These are phyloP conservation scores for Hygrophoropsis aurantiaca DNA, from an alignment of 768 basidiomycete genomes.

Conservation along the genomic window DNA sequence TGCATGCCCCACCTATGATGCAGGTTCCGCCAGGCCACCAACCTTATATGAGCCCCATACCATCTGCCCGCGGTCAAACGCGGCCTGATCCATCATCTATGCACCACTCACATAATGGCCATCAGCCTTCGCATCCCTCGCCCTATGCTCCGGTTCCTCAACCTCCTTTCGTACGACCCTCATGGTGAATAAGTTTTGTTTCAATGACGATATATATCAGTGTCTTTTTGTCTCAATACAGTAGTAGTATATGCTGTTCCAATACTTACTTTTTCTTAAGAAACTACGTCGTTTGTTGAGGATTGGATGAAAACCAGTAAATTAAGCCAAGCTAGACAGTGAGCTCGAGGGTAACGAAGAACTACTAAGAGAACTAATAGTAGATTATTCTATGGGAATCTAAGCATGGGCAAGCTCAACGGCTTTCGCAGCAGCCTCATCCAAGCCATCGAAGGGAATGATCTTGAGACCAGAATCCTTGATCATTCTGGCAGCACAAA, in stretches of 20 bases:
- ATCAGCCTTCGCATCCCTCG: conserved; percentile 26
- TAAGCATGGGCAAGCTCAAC: conserved; percentile 63
- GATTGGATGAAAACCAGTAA: too few species aligned
- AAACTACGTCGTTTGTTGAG: conserved; percentile 10
- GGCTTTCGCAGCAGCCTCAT: conserved; percentile 85
- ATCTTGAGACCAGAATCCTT: conserved; percentile 90
- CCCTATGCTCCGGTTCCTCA: conserved; percentile 23
- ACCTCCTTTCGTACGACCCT: conserved; percentile 24
- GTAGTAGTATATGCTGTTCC: conserved; percentile 17
- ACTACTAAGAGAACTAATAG: too few species aligned
- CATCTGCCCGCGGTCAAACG: conserved; percentile 47
- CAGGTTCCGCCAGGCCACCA: conserved; percentile 22
- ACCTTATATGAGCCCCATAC: conserved; percentile 46
- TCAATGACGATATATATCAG: conserved; percentile 29
- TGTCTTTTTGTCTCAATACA: conserved; percentile 25
- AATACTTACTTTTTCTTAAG: conserved; percentile 3
- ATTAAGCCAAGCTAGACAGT: too few species aligned
- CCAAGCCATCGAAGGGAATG: conserved; percentile 87
- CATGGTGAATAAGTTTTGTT: conserved; percentile 25
- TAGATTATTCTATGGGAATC: conserved; percentile 21
- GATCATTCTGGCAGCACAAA: conserved; percentile 70
- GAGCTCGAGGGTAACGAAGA: too few species aligned
- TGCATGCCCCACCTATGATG: conserved; percentile 51
- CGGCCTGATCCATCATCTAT: conserved; percentile 46
- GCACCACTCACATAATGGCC: conserved; percentile 34